Conservation (phyloP, 1,139 yeast species). For the Protomyces arabidopsidicola region DNA sequence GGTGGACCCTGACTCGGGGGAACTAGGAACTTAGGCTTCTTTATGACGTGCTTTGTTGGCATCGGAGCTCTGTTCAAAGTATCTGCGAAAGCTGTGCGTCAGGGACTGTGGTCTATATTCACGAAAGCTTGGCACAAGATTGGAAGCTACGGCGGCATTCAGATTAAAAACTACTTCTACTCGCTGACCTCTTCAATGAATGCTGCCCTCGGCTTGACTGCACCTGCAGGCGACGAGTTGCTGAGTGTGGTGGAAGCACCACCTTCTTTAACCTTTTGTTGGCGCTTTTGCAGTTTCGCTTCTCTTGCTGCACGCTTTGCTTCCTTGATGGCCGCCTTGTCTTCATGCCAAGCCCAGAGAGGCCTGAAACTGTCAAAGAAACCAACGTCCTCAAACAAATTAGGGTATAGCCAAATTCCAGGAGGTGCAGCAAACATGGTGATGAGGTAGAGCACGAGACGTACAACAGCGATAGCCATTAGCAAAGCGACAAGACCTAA, state of each 20-base stretch:
- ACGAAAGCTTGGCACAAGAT: no score
- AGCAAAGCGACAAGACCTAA: constrained; percentile 71
- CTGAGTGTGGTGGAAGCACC: neutral
- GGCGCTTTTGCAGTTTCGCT: constrained; percentile 5
- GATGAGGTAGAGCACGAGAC: constrained; percentile 66
- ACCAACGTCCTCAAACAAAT: constrained; percentile 91
- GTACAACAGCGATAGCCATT: constrained; percentile 71
- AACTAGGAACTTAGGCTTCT: no score
- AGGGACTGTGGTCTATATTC: no score
- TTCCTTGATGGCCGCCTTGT: constrained; percentile 18
- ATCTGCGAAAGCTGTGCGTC: no score
- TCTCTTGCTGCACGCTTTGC: constrained; percentile 18
- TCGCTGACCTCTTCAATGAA: constrained; percentile 27
- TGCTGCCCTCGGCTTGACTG: constrained; percentile 10
- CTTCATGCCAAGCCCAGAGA: constrained; percentile 73
- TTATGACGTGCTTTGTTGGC: no score
- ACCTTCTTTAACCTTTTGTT: neutral
- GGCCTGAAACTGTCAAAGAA: constrained; percentile 90
- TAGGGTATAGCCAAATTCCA: constrained; percentile 94
- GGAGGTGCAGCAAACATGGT: constrained; percentile 57
- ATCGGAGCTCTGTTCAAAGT: no score
- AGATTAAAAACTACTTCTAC: neutral
- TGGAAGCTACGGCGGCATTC: neutral
- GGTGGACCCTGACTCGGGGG: no score
- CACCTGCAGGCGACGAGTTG: neutral